A percentile compares a stretch with the other conserved stretches of the same genome.
Evolutionary conservation across 305 asterid species (phyloP).

Genomic region (Ilex paraguariensis): DNA sequence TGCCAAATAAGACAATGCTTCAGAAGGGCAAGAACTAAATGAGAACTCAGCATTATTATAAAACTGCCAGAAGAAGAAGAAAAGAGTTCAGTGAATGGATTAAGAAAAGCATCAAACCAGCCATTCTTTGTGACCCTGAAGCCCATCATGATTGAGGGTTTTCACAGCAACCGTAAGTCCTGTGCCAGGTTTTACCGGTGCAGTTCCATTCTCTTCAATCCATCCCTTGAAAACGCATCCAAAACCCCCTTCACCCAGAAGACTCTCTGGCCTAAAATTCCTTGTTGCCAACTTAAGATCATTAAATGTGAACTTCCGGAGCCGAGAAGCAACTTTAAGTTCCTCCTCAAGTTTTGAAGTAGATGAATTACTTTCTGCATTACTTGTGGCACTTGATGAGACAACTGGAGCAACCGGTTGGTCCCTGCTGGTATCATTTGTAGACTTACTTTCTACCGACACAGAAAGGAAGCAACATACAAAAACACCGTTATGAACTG

Average conservation of each 20-base stretch:
- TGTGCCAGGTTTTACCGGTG: slow-evolving; percentile 72
- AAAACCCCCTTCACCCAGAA: slow-evolving; percentile 83
- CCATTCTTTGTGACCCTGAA: slow-evolving; percentile 94
- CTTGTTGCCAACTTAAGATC: slow-evolving; percentile 72
- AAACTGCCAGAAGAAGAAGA: not conserved
- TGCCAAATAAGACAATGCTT: slow-evolving; percentile 26
- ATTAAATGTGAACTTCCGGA: slow-evolving; percentile 52
- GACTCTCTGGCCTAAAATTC: slow-evolving; percentile 73
- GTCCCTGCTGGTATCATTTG: slow-evolving; percentile 40
- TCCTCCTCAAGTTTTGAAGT: slow-evolving; percentile 60
- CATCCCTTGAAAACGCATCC: slow-evolving; percentile 82
- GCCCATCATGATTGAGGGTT: slow-evolving; percentile 71
- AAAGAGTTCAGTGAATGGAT: not conserved
- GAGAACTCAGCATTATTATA: not conserved
- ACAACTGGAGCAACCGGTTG: slow-evolving; percentile 37
- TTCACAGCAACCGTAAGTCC: slow-evolving; percentile 86
- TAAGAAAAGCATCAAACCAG: slow-evolving; percentile 48
- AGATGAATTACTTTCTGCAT: slow-evolving; percentile 57
- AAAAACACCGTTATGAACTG: not conserved
- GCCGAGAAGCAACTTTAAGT: slow-evolving; percentile 58
- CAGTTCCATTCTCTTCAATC: slow-evolving; percentile 76
- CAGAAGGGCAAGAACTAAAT: slow-evolving; percentile 5
- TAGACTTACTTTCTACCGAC: slow-evolving; percentile 44
- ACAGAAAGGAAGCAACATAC: slow-evolving; percentile 6
- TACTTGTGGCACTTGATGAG: slow-evolving; percentile 59